Evolutionary conservation across 176 grass and related monocot species (phyloP), one percentile per base, ranked within the genome.

Genomic region (Ensete glaucum): DNA sequence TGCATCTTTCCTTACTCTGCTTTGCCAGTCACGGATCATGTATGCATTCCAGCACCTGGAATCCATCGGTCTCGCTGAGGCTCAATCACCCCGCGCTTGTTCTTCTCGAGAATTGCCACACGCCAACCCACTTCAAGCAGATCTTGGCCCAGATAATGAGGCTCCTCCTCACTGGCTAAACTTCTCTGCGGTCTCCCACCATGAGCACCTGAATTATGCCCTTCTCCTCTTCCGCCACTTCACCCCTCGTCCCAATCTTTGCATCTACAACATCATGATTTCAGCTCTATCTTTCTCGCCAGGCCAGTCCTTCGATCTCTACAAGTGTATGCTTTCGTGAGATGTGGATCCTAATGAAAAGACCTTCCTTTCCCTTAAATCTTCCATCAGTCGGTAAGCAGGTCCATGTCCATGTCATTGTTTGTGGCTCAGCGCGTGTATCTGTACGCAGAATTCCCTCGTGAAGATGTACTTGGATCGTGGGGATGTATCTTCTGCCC

Each of bases 101-200:
- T 26, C 76, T 80, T 73, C 88, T 90, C 17, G 88, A 87, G 82
- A 74, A 78, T 15, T 87, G 84, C 64, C 52, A 53, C 9, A 65
- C 58, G n/a, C 49, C 75, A 8, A 54, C 25, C 23, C 76, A 70
- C 54, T 87, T 90, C 72, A 73, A 78, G 20, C 57, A 73, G 17
- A 90, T 90, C 64, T 73, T 90, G 21, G 79, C 76, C 12, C 84
- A 87, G 67, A 86, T 84, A 81, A 77, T 90, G 67, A 82, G 84
- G 76, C 62, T 82, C 14, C 26, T 75, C 67, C 88, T 90, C 67
- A 80, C 79, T 56, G 54, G 65, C 26, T 52, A 79, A 63, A 85
- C 19, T 90, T 82, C 76, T 68, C 82, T 50, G 71, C 84, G 34
- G 84, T 68, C 24, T 72, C 84, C 55, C 65, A 65, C 29, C 84